Percentiles rank a stretch among this genome's conserved stretches.
Conservation (phyloP, 2,329 filamentous ascomycete species). For the Trichoderma atrobrunneum region DNA sequence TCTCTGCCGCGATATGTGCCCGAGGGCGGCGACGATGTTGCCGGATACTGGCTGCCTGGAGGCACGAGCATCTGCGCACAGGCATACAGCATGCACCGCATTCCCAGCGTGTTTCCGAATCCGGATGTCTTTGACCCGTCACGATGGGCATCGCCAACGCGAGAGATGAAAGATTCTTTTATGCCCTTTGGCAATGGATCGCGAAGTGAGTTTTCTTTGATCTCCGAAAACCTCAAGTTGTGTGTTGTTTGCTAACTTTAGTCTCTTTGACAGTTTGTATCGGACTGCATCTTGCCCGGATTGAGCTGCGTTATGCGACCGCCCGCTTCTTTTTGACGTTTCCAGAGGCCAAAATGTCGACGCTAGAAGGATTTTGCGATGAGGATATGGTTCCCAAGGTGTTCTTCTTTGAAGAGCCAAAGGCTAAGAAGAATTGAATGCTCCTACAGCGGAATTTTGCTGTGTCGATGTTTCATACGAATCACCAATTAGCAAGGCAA, state of each 20-base stretch:
- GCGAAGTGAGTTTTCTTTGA: constrained; percentile 37
- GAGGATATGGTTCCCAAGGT: constrained; percentile 33
- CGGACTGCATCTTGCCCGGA: constrained; percentile 54
- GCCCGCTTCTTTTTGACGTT: constrained; percentile 51
- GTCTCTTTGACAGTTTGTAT: constrained; percentile 41
- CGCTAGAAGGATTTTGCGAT: constrained; percentile 32
- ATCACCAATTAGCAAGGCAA: neutral
- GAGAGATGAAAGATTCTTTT: constrained; percentile 45
- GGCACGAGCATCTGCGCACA: neutral
- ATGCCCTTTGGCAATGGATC: neutral
- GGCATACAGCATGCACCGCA: constrained; percentile 1
- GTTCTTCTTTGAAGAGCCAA: constrained; percentile 34
- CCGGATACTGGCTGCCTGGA: neutral
- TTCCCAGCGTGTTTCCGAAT: neutral
- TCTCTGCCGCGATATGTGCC: neutral
- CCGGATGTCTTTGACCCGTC: constrained; percentile 2
- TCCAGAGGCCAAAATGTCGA: constrained; percentile 32
- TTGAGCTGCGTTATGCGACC: constrained; percentile 51
- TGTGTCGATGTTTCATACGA: neutral
- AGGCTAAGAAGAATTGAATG: constrained; percentile 15
- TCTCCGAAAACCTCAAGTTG: too few relatives aligned
- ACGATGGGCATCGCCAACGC: constrained; percentile 22
- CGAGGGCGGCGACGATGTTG: neutral
- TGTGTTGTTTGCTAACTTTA: constrained; percentile 23
- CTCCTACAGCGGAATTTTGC: too few relatives aligned